These are phyloP conservation scores for Aspergillus panamensis DNA, from an alignment of 495 filamentous ascomycete species.

Conservation along the genomic window DNA sequence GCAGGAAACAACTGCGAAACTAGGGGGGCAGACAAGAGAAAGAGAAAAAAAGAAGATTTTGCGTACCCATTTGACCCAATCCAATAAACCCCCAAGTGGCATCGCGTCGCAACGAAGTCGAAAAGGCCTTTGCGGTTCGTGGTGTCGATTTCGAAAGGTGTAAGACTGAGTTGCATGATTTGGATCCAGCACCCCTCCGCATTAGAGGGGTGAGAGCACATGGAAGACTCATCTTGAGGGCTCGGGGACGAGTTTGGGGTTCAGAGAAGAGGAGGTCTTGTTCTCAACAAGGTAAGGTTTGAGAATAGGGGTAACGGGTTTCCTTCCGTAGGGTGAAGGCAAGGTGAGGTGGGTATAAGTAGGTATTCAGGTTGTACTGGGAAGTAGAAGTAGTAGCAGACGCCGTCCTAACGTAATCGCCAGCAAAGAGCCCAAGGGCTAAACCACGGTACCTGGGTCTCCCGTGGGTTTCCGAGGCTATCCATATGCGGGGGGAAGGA, in stretches of 20 bases:
- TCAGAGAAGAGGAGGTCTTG: not conserved
- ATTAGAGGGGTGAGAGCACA: constrained; percentile 17
- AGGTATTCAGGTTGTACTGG: not conserved
- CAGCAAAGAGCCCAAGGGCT: constrained; percentile 10
- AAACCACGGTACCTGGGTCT: constrained; percentile 7
- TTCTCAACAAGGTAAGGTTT: not conserved
- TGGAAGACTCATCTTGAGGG: constrained; percentile 18
- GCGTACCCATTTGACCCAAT: constrained; percentile 80
- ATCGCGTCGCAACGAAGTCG: constrained; percentile 49
- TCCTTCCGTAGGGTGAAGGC: not conserved
- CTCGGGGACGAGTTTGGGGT: not conserved
- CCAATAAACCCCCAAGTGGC: constrained; percentile 82
- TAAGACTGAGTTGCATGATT: constrained; percentile 10
- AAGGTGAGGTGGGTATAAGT: not conserved
- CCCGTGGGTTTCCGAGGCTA: constrained; percentile 25
- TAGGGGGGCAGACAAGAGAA: too few relatives aligned
- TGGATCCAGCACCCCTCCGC: constrained; percentile 21
- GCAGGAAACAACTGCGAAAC: too few relatives aligned
- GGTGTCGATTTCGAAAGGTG: constrained; percentile 19
- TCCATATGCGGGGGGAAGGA: constrained; percentile 14
- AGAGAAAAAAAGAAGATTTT: constrained; percentile 11
- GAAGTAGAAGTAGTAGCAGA: not conserved
- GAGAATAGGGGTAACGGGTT: not conserved
- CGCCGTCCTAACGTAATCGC: constrained; percentile 7
- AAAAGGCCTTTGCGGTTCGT: constrained; percentile 46